Evolutionary conservation across 345 rosid species (phyloP).

Genomic region (Citrus trifoliata): DNA sequence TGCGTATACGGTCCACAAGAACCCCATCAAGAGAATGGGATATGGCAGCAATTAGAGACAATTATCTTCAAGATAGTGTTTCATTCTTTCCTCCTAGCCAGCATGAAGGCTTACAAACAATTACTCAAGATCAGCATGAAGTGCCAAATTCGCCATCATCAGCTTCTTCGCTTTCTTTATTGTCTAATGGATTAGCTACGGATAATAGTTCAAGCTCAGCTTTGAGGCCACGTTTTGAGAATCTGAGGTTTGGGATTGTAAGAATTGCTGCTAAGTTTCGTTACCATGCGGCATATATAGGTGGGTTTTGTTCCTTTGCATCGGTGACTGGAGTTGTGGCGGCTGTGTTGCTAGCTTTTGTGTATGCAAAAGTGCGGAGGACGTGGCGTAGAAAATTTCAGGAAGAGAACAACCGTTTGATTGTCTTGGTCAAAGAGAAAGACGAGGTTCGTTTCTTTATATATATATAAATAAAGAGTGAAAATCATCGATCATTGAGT

Average conservation of each 20-base stretch:
- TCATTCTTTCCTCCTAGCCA: slow-evolving; percentile 34
- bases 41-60: slow-evolving; percentile 9
- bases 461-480: no score
- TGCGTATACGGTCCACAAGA: neutral
- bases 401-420: slow-evolving; percentile 21
- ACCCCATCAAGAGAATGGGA: slow-evolving; percentile 2
- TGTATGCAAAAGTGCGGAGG: slow-evolving; percentile 17
- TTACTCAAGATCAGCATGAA: neutral
- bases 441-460: slow-evolving; percentile 34
- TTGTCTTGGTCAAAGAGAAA: slow-evolving; percentile 37
- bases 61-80: slow-evolving; percentile 8
- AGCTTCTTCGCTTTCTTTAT: slow-evolving; percentile 4
- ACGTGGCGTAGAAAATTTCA: slow-evolving; percentile 24
- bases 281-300: slow-evolving; percentile 2
- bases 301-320: slow-evolving; percentile 27
- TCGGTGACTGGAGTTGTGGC: slow-evolving; percentile 20
- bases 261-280: slow-evolving; percentile 28
- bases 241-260: slow-evolving; percentile 16
- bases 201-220: neutral
- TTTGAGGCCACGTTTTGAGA: neutral
- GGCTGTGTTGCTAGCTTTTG: slow-evolving; percentile 19
- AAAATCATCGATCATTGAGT: no score
- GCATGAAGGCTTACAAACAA: slow-evolving; percentile 30
- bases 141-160: slow-evolving; percentile 8
- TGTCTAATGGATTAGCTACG: neutral